These are phyloP conservation scores for Neocucurbitaria cava DNA, from an alignment of 2,329 filamentous ascomycete genomes.

Conservation along the genomic window DNA sequence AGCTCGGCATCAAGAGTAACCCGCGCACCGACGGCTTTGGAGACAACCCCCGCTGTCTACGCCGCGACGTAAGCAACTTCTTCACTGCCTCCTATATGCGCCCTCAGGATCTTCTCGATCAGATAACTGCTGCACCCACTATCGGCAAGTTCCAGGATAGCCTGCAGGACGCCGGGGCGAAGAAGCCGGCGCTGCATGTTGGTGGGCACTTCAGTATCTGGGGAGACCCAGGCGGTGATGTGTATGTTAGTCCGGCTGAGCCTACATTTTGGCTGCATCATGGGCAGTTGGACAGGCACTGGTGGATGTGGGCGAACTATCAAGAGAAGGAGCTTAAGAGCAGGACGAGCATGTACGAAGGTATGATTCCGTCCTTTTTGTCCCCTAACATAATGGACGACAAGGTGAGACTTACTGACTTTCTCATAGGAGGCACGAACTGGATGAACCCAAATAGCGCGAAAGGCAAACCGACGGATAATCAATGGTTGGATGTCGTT, in stretches of 20 bases:
- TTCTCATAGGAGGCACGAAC: conserved; percentile 48
- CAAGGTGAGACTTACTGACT: background rate
- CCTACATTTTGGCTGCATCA: conserved; percentile 59
- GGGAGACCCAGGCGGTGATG: conserved; percentile 54
- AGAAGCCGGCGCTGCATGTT: conserved; percentile 47
- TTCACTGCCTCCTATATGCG: conserved; percentile 22
- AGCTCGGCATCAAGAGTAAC: conserved; percentile 41
- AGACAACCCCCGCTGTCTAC: conserved; percentile 40
- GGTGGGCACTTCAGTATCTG: conserved; percentile 55
- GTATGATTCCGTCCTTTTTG: conserved; percentile 3
- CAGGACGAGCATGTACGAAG: conserved; percentile 47
- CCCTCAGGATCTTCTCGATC: conserved; percentile 26
- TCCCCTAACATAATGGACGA: no score
- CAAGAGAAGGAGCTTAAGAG: conserved; percentile 38
- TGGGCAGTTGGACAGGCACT: conserved; percentile 56
- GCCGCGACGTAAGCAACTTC: conserved; percentile 42
- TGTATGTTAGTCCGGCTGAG: conserved; percentile 56
- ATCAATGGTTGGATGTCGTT: conserved; percentile 34
- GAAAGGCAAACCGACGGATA: conserved; percentile 46
- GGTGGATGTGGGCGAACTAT: conserved; percentile 59
- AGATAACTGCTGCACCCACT: conserved; percentile 29
- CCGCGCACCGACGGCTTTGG: conserved; percentile 37
- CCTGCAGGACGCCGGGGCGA: conserved; percentile 23
- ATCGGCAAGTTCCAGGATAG: conserved; percentile 37
- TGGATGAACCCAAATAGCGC: conserved; percentile 51